Base-by-base conservation (phyloP, 768 basidiomycete genomes). In the Holtermannia corniformis region DNA sequence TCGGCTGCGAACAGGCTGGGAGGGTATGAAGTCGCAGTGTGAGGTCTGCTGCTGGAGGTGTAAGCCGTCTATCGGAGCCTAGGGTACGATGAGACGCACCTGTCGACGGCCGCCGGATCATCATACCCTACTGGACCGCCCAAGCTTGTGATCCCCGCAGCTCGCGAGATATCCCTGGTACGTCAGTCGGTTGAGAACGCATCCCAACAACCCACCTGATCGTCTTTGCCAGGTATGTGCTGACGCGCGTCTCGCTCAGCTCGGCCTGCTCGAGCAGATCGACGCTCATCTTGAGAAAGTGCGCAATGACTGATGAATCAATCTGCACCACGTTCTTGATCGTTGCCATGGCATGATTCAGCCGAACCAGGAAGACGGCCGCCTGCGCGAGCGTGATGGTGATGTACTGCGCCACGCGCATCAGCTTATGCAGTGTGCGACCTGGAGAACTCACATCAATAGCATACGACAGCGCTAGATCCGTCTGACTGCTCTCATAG, bases 391-490 rank as follows among this genome's bases (percentile, higher is more conserved):
- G 59, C 14, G 59, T 52, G 22, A 57, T 58, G 19, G 59, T 57
- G 5, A 57, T 22, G 53, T 61, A 61, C 59, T 61, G 27, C 26
- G 3, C 11, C 12, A 20, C 11, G 43, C 4, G 1, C 11, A 28
- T 51, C 41, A 11, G 47, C 24, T 40, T 21, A 49, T 4, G 22
- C 26, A 19, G 21, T 4, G 19, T 22, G 19, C 25, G 4, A 25
- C 5, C 20, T 40, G 19, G 19, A 25, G 13, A 4, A 61, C 64
- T 56, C 52, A 66, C 64, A 44, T 66, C 64, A 2, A 60, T 61
- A 1, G 64, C 64, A 49, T 63, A 66, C 32, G 59, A 59, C 37
- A 66, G 24, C 3, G 60, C 64, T 22, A 59, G 32, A 50, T 66
- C 64, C 20, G 61, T 63, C 52, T 63, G 59, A 49, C 58, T 58